A percentile compares a stretch with the other conserved stretches of the same genome.
Conservation (phyloP, 768 basidiomycete species). For the Psilocybe azurescens region DNA sequence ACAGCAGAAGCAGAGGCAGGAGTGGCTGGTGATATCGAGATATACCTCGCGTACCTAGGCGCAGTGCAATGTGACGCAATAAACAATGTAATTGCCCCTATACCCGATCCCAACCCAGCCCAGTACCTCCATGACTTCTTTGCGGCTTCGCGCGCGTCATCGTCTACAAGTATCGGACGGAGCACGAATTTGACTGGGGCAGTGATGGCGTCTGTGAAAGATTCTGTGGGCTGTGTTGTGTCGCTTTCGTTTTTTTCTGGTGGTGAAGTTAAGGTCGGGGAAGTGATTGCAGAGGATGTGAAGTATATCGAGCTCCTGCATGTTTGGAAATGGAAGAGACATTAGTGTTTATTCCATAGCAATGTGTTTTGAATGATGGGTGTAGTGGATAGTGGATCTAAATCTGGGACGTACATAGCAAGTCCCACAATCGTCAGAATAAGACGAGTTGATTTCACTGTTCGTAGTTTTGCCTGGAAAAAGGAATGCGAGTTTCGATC, state of each 20-base stretch:
- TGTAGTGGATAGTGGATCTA: neutral
- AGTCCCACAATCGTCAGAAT: neutral
- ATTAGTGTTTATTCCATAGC: neutral
- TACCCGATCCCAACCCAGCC: neutral
- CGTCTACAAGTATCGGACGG: conserved; percentile 9
- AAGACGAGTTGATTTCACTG: neutral
- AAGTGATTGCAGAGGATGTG: neutral
- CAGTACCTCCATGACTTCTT: conserved; percentile 2
- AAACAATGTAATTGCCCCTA: neutral
- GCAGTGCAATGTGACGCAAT: neutral
- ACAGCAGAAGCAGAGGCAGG: neutral
- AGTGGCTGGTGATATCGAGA: conserved; percentile 1
- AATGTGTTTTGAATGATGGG: too few species aligned
- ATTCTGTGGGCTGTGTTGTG: neutral
- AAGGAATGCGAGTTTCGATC: conserved; percentile 9
- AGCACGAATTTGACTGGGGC: conserved; percentile 13
- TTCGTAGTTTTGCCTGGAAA: conserved; percentile 1
- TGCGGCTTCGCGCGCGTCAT: neutral
- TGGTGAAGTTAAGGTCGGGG: neutral
- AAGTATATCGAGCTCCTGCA: conserved; percentile 4
- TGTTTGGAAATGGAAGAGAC: neutral
- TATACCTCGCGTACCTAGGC: conserved; percentile 4
- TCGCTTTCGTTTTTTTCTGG: neutral
- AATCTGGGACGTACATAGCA: conserved; percentile 6
- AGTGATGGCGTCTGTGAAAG: neutral